phyloP scores from a whole-genome alignment of 2,329 filamentous ascomycete genomes.

The Fusarium caatingaense region DNA sequence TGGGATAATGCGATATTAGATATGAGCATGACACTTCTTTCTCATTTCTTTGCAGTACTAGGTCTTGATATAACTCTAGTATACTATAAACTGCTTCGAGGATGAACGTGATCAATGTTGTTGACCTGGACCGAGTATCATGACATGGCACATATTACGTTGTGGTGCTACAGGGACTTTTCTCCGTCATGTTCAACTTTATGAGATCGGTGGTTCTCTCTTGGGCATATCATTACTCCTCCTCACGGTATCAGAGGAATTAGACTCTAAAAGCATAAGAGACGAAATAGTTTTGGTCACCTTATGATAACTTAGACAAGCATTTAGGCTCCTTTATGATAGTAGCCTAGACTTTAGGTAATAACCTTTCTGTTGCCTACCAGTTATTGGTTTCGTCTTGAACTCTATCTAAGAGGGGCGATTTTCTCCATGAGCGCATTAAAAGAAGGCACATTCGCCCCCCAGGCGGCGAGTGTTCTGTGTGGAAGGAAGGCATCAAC shows the following conservation, averaged over 20 bases:
- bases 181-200: background rate
- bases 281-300: background rate
- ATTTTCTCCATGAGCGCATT: background rate
- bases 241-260: background rate
- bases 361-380: background rate
- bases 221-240: background rate
- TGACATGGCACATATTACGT: background rate
- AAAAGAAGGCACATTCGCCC: background rate
- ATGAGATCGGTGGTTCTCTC: background rate
- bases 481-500: background rate
- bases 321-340: background rate
- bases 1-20: background rate
- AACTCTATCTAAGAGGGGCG: background rate
- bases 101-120: fast-evolving
- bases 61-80: fast-evolving
- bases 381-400: fast-evolving
- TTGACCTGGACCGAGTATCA: fast-evolving
- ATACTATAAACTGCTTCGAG: fast-evolving
- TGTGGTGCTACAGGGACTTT: background rate
- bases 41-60: background rate
- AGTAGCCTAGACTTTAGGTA: background rate
- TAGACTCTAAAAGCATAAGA: background rate
- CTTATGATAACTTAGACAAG: background rate
- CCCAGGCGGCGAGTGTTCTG: background rate
- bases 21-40: background rate